Percentiles rank a stretch among this genome's conserved stretches.
These are phyloP conservation scores for Poa annua DNA, from an alignment of 176 grass and related monocot species.

Conservation along the genomic window DNA sequence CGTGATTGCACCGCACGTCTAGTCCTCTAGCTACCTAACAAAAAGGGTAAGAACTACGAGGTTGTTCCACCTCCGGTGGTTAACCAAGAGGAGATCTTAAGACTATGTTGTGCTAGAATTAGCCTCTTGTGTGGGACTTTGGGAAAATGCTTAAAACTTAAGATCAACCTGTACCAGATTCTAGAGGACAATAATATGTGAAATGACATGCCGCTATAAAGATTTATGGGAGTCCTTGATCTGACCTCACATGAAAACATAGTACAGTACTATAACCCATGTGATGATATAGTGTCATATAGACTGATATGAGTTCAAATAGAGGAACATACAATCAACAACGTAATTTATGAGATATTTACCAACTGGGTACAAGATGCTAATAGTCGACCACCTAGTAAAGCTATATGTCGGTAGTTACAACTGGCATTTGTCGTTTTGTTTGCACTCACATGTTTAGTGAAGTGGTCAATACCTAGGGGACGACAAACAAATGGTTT, in stretches of 20 bases:
- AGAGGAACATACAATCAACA: background rate
- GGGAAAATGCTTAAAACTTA: background rate
- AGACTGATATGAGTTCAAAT: background rate
- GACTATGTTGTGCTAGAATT: background rate
- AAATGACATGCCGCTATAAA: background rate
- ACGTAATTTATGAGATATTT: background rate
- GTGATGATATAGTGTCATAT: background rate
- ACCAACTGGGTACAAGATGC: fast-evolving
- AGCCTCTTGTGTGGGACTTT: background rate
- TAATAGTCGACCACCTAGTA: background rate
- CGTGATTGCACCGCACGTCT: constrained; percentile 29
- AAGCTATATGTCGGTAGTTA: background rate
- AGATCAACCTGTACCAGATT: background rate
- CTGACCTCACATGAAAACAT: fast-evolving
- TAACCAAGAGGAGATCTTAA: background rate
- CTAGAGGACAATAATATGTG: background rate
- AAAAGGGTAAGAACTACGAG: constrained; percentile 52
- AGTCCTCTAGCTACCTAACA: constrained; percentile 2
- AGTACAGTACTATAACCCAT: background rate
- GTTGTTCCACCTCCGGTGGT: background rate
- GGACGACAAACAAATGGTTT: background rate
- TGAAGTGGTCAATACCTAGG: background rate
- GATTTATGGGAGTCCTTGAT: background rate
- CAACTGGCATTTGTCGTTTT: background rate
- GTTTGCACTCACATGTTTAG: fast-evolving